Evolutionary conservation across 2,329 filamentous ascomycete species (phyloP), one percentile per base, ranked within the genome.

Genomic region (Epicoccum nigrum): DNA sequence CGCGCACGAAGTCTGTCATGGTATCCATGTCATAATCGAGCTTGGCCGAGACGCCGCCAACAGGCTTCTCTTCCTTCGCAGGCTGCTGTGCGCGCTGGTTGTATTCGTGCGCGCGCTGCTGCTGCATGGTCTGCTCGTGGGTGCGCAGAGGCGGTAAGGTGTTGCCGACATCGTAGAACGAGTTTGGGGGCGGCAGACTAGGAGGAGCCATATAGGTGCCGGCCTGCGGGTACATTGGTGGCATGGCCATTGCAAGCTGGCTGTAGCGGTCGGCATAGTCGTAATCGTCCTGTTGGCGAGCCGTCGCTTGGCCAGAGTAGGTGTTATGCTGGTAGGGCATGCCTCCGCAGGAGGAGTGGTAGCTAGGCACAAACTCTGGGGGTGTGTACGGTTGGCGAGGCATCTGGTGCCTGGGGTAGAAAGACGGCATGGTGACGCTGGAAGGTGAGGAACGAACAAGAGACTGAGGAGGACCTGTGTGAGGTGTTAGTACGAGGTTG

Each of bases 11-110:
- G 72, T 96, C 91, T 58, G 91, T 88, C 92, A 96, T 97, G 74
- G 89, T 81, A 72, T 96, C 91, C 85, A 96, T 93, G 76, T 96
- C 92, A 74, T 97, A 97, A 80, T 96, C 92, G 76, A 97, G 85
- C 77, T 95, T 89, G 68, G 91, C 91, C 65, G 92, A 94, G 31
- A 97, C 92, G 65, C 92, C 92, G 72, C 92, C 92, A 47, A 83
- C 83, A n/a, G 83, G 77, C 72, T 86, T 86, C 62, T 86, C 84
- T 63, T 86, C 84, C 72, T 86, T 86, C 20, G 64, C 62, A 43
- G 72, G 71, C 50, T 74, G 72, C 41, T 71, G 59, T n/a, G 59
- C 55, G 41, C 65, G 73, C 58, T 76, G 72, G 56, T 45, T 65
- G 53, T 74, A 71, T 54, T 64, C 69, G 52, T 77, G 73, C 45